Base-by-base conservation (phyloP, 164 flowering plant species). In the Chimonanthus praecox region DNA sequence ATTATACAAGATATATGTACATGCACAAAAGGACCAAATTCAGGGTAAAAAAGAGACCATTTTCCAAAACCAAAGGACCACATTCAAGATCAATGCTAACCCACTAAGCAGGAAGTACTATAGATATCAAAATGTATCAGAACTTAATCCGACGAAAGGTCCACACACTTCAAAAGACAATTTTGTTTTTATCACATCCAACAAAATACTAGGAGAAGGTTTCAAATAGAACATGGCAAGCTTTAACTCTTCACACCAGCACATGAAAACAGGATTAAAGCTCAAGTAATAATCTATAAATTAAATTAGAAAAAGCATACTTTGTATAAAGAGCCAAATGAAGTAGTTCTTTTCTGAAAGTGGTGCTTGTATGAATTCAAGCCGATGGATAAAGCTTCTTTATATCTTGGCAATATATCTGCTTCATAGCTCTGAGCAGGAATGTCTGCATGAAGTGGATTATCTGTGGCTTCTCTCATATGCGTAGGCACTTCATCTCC, bases 401-500 rank as follows among this genome's bases (percentile, higher is more conserved):
- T 80, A 72, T 80, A 80, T 74, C 82, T 71, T 7, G 82, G 82
- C 71, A 80, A 68, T 46, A 77, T 80, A 69, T 80, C 82, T 2
- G 58, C 70, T 63, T 80, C 80, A 71, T 80, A 80, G 58, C 78
- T 80, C 76, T 80, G 82, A 71, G 80, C 80, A 71, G 71, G 78
- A 77, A 77, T 68, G 71, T 71, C 71, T 15, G 43, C 73, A 10
- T 44, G 49, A 60, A 21, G 74, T 7, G 65, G 60, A 45, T 50
- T 72, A 33, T 49, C 69, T 49, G 63, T n/a, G 3, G 65, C 71
- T 69, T 71, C 75, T 50, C 65, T 58, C 51, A 9, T 20, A 44
- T 43, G n/a, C 9, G 20, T 51, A 47, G 49, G 7, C 45, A 64
- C 13, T 58, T 69, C 67, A 58, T 75, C 71, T 58, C 58, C 80